phyloP scores from a whole-genome alignment of 805 yeast genomes.

The Starmerella powellii region DNA sequence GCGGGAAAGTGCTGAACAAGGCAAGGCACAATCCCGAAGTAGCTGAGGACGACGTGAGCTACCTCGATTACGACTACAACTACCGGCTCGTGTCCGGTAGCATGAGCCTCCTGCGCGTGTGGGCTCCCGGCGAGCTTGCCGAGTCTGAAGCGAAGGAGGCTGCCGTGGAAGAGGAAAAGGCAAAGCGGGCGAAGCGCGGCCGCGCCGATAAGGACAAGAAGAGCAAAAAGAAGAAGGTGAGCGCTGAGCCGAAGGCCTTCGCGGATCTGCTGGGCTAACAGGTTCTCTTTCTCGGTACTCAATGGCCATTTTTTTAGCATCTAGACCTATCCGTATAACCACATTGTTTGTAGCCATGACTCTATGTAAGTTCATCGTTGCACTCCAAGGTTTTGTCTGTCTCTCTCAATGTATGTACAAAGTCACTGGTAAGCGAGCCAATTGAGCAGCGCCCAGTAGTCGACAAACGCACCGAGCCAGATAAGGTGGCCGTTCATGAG shows the following conservation, averaged over 20 bases:
- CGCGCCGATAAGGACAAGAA: slow-evolving; percentile 6
- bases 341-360: too few relatives aligned
- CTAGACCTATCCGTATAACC: too few relatives aligned
- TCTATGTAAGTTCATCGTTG: too few relatives aligned
- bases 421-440: not conserved
- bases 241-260: slow-evolving; percentile 6
- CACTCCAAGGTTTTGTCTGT: too few relatives aligned
- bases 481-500: slow-evolving; percentile 45
- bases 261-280: slow-evolving; percentile 13
- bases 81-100: slow-evolving; percentile 75
- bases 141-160: slow-evolving; percentile 8
- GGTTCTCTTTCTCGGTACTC: not conserved
- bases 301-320: too few relatives aligned
- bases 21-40: slow-evolving; percentile 44
- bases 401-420: not conserved
- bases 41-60: slow-evolving; percentile 57
- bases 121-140: slow-evolving; percentile 37
- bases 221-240: not conserved
- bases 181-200: not conserved
- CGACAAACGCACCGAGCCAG: slow-evolving; percentile 29
- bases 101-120: slow-evolving; percentile 66
- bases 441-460: slow-evolving; percentile 27
- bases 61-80: slow-evolving; percentile 66
- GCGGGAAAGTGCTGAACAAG: slow-evolving; percentile 51
- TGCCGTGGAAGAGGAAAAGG: not conserved